Conservation (phyloP, 148 eudicot species). For the Fagopyrum esculentum region DNA sequence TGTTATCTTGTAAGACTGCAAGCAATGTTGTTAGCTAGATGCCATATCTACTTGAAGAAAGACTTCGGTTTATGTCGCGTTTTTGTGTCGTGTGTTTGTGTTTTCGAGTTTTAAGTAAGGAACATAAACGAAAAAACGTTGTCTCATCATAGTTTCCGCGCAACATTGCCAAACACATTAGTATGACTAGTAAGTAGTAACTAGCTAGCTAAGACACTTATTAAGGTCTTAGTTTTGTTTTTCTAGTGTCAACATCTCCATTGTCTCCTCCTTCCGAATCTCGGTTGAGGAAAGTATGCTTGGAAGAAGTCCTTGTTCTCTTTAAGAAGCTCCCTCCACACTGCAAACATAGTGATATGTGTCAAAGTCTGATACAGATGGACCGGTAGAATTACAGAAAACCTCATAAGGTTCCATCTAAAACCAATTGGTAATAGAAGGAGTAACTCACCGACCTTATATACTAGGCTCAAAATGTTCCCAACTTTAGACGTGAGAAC, state of each 20-base stretch:
- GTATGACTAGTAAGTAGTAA: background rate
- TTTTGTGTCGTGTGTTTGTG: background rate
- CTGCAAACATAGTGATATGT: constrained; percentile 18
- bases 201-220: background rate
- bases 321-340: constrained; percentile 59
- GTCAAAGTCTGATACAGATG: background rate
- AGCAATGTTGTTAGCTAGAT: constrained; percentile 8
- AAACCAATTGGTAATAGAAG: no score
- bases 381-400: no score
- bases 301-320: constrained; percentile 45
- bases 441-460: no score
- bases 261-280: constrained; percentile 32
- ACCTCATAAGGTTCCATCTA: no score
- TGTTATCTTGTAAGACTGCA: background rate
- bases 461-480: no score
- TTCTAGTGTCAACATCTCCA: constrained; percentile 19
- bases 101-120: no score
- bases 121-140: background rate
- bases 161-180: background rate
- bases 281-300: constrained; percentile 19
- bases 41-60: background rate
- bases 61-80: background rate
- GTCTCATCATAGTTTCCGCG: background rate
- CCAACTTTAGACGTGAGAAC: no score
- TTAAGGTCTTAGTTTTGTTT: background rate